phyloP scores from a whole-genome alignment of 2,329 filamentous ascomycete species.

The Neodidymelliopsis sp. region DNA sequence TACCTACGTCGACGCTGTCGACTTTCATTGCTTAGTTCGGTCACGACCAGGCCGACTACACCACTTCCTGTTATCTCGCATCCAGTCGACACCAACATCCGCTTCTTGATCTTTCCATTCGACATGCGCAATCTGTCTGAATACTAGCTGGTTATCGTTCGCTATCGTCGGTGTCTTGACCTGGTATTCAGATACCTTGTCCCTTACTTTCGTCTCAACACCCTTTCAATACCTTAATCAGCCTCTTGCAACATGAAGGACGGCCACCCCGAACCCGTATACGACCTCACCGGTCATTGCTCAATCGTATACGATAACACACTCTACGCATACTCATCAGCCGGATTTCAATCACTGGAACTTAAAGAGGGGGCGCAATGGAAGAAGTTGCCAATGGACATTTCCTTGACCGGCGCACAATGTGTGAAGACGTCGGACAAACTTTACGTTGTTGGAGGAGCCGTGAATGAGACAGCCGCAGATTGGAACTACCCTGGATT shows the following conservation, averaged over 20 bases:
- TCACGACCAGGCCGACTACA: not conserved
- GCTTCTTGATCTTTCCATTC: conserved; percentile 18
- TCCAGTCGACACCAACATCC: conserved; percentile 8
- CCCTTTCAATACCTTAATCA: conserved; percentile 20
- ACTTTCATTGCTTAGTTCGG: not conserved
- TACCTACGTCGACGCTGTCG: conserved; percentile 4
- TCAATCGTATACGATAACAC: conserved; percentile 81
- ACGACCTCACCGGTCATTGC: conserved; percentile 78
- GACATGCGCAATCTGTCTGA: conserved; percentile 41
- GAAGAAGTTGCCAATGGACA: conserved; percentile 70
- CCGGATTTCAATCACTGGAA: conserved; percentile 76
- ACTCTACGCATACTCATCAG: conserved; percentile 81
- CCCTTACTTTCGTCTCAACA: conserved; percentile 21
- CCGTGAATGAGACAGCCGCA: conserved; percentile 43
- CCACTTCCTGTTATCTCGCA: conserved; percentile 5
- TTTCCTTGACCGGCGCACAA: conserved; percentile 74
- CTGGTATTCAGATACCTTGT: conserved; percentile 26
- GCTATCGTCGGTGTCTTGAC: conserved; percentile 27
- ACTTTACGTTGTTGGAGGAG: conserved; percentile 83
- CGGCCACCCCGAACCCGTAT: conserved; percentile 71
- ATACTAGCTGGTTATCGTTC: conserved; percentile 30
- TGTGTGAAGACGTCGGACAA: conserved; percentile 77
- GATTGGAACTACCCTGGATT: conserved; percentile 72
- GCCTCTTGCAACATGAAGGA: conserved; percentile 60
- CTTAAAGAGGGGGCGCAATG: conserved; percentile 75